A percentile compares a stretch with the other conserved stretches of the same genome.
phyloP scores from a whole-genome alignment of 2,329 filamentous ascomycete genomes.

The Ceratocystis lukuohia region DNA sequence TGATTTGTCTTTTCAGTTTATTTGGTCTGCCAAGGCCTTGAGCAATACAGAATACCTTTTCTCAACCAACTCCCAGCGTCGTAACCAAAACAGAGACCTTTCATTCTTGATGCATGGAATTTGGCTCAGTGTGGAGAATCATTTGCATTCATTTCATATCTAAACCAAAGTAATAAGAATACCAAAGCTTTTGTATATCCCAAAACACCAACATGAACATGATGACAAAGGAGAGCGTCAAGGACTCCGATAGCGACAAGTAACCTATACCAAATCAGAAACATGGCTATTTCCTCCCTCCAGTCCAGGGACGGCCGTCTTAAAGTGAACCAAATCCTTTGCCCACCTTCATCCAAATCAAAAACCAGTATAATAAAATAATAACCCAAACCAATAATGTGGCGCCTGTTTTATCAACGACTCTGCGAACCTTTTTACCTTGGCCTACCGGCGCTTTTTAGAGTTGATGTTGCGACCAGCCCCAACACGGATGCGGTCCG shows the following conservation, averaged over 20 bases:
- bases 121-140: background rate
- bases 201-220: constrained; percentile 10
- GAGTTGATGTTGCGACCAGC: constrained; percentile 80
- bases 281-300: background rate
- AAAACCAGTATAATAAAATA: background rate
- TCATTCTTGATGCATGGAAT: background rate
- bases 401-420: background rate
- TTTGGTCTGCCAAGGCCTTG: constrained; percentile 19
- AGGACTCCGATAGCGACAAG: background rate
- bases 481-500: constrained; percentile 64
- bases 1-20: constrained; percentile 13
- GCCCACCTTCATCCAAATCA: background rate
- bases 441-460: constrained; percentile 15
- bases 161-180: background rate
- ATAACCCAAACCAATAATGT: background rate
- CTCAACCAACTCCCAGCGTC: background rate
- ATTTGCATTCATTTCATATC: background rate
- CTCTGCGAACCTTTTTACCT: background rate
- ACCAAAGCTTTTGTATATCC: constrained; percentile 17
- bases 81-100: too few relatives aligned
- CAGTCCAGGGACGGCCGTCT: background rate
- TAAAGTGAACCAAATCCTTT: background rate
- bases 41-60: constrained; percentile 14
- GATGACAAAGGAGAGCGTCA: background rate
- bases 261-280: background rate